Conservation (phyloP, 441 rosid species). For the Omphalea diandra region DNA sequence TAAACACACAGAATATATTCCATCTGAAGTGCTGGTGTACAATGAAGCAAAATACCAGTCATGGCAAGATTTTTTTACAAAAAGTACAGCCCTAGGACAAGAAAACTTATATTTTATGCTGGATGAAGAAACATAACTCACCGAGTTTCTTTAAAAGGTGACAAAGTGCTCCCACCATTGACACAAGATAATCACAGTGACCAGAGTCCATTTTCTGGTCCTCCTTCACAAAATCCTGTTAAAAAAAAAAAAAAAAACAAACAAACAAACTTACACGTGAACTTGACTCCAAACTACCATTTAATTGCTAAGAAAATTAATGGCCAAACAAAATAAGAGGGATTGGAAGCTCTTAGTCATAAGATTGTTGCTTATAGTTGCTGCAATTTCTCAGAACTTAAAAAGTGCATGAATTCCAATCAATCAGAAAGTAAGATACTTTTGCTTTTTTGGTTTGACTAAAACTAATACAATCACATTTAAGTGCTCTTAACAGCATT, state of each 20-base stretch:
- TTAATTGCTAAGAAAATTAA: neutral
- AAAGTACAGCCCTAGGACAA: neutral
- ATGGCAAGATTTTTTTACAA: neutral
- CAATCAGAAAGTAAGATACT: neutral
- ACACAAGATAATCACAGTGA: conserved; percentile 38
- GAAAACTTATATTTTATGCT: neutral
- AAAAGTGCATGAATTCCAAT: neutral
- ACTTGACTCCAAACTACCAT: neutral
- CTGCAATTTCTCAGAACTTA: neutral
- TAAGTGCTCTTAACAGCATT: neutral
- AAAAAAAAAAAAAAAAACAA: too few relatives aligned
- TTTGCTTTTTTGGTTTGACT: neutral
- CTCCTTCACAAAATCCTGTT: conserved; percentile 42
- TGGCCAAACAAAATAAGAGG: neutral
- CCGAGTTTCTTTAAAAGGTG: conserved; percentile 66
- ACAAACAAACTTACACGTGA: neutral
- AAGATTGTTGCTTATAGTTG: neutral
- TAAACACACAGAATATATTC: neutral
- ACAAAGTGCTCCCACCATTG: conserved; percentile 72
- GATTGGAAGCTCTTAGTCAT: neutral
- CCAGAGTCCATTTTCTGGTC: conserved; percentile 43
- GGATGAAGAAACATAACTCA: conserved; percentile 32
- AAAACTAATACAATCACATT: neutral
- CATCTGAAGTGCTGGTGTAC: neutral
- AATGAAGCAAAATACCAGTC: neutral